These are phyloP conservation scores for Amphibolis antarctica DNA, from an alignment of 106 monocot genomes.

Conservation along the genomic window DNA sequence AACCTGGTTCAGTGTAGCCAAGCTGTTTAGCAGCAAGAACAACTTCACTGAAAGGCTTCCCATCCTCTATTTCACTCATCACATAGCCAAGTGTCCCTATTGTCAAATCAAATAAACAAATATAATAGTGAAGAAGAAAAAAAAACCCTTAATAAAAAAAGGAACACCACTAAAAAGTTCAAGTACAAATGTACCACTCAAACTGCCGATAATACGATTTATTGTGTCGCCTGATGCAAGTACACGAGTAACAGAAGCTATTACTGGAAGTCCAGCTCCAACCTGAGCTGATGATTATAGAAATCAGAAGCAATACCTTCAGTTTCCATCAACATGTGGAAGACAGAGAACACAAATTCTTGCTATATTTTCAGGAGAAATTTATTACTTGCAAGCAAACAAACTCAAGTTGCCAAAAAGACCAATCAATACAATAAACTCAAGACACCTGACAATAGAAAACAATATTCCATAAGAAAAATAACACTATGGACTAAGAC, in stretches of 20 bases:
- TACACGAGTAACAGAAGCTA: slow-evolving; percentile 76
- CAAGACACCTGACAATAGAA: too few species aligned
- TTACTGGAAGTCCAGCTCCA: slow-evolving; percentile 95
- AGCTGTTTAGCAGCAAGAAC: slow-evolving; percentile 74
- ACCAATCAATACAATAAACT: too few species aligned
- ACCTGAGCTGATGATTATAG: slow-evolving; percentile 36
- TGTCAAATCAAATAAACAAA: slow-evolving; percentile 3
- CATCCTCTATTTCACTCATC: slow-evolving; percentile 92
- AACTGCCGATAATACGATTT: slow-evolving; percentile 70
- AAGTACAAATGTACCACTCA: slow-evolving; percentile 54
- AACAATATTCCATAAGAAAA: too few species aligned
- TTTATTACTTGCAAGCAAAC: too few species aligned
- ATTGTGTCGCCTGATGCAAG: slow-evolving; percentile 84
- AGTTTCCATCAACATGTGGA: not conserved
- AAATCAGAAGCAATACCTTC: slow-evolving; percentile 5
- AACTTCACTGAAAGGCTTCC: slow-evolving; percentile 74
- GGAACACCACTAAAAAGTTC: not conserved
- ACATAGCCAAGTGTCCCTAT: slow-evolving; percentile 97
- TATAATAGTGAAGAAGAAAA: not conserved
- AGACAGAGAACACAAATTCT: not conserved
- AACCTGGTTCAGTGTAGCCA: slow-evolving; percentile 97
- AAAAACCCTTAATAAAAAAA: not conserved
- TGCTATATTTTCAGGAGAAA: too few species aligned
- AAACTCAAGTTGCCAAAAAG: too few species aligned
- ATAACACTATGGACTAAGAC: too few species aligned